Evolutionary conservation across 2,329 filamentous ascomycete species (phyloP), one percentile per base, ranked within the genome.

Genomic region (Epichloe elymi): DNA sequence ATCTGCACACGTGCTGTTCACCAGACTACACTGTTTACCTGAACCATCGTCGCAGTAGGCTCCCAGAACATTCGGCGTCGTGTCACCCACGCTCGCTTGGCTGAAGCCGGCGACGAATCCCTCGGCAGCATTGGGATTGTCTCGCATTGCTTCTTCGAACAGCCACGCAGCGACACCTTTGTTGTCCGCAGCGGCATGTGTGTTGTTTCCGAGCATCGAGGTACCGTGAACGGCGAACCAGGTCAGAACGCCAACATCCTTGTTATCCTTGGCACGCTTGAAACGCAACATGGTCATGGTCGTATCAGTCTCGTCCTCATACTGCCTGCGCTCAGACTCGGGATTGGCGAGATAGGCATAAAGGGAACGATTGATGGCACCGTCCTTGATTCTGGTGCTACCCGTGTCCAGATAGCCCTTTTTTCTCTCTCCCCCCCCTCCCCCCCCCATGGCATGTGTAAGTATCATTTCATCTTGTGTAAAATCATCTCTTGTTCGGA

Each of bases 161-260:
- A 95, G 71, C 62, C 85, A 85, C 0, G 90, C 86, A 2, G 91
- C 90, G 6, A 95, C 88, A 12, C 91, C 91, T 69, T 97, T 97
- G 71, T 97, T 97, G 66, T 97, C 91, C n/a, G 88, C 91, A 3
- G 89, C 83, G 48, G 93, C 80, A 14, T 95, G 74, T 0, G 89
- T 96, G 67, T 95, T 95, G 69, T 96, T 96, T 50, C 86, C 85
- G 23, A 90, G 80, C 67, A 96, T 79, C 0, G 88, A 95, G 0
- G 91, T 97, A 45, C 90, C 90, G 64, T 97, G 91, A 0, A 90
- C 86, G 3, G 91, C 81, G 64, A 91, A 95, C 87, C 90, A 97
- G 15, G 88, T 93, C 52, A 97, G 69, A 1, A 94, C 73, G 12
- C 88, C 90, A 41, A 88, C 79, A 52, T 83, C 84, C 67, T 88